A percentile compares a stretch with the other conserved stretches of the same genome.
These are phyloP conservation scores for Pisolithus marmoratus DNA, from an alignment of 768 basidiomycete genomes.

Conservation along the genomic window DNA sequence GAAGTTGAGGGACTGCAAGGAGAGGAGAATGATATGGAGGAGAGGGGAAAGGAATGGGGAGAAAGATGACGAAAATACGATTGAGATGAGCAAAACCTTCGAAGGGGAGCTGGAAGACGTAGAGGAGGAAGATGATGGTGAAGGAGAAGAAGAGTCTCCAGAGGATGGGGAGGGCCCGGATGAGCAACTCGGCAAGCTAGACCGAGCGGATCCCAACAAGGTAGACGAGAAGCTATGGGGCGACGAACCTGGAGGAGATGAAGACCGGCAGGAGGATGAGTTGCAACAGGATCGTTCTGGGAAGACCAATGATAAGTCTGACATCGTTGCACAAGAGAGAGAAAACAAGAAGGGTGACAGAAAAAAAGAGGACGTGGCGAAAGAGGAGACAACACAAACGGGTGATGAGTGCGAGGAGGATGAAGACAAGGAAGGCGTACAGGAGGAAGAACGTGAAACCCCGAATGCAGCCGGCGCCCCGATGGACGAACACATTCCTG, in stretches of 20 bases:
- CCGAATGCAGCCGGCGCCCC: constrained; percentile 18
- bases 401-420: constrained; percentile 21
- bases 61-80: constrained; percentile 64
- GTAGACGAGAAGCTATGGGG: constrained; percentile 98
- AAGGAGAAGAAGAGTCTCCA: constrained; percentile 39
- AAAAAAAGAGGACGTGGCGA: constrained; percentile 28
- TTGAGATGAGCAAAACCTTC: constrained; percentile 91
- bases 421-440: constrained; percentile 21
- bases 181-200: constrained; percentile 78
- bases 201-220: constrained; percentile 73
- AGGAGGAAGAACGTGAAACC: constrained; percentile 24
- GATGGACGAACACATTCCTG: constrained; percentile 49
- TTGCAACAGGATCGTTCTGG: constrained; percentile 56
- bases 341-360: constrained; percentile 29
- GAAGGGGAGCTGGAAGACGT: constrained; percentile 84
- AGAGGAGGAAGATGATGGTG: constrained; percentile 49
- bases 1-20: constrained; percentile 88
- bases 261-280: constrained; percentile 50
- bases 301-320: constrained; percentile 44
- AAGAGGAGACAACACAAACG: constrained; percentile 25
- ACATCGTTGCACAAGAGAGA: constrained; percentile 77
- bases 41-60: constrained; percentile 37
- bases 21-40: constrained; percentile 26
- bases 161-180: constrained; percentile 59
- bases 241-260: constrained; percentile 61